A percentile compares a stretch with the other conserved stretches of the same genome.
Conservation (phyloP, 176 grass and related monocot species). For the Panicum miliaceum region DNA sequence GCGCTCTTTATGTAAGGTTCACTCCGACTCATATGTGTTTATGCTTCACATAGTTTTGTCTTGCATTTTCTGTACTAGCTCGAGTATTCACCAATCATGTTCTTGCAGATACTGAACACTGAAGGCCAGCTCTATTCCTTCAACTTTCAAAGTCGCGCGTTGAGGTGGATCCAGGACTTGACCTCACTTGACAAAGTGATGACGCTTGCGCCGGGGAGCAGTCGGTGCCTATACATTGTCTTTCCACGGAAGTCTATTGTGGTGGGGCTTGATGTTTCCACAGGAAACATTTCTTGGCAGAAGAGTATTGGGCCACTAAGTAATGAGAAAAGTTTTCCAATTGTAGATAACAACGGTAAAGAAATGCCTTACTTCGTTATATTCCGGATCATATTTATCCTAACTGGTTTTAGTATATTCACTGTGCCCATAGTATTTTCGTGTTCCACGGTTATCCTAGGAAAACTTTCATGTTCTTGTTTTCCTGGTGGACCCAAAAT, state of each 20-base stretch:
- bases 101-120: slow-evolving; percentile 70
- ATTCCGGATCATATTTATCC: not conserved
- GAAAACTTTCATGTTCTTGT: not conserved
- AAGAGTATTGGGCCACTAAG: slow-evolving; percentile 67
- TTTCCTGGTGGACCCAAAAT: not conserved
- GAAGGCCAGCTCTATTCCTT: slow-evolving; percentile 86
- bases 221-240: slow-evolving; percentile 54
- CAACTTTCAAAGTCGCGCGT: slow-evolving; percentile 55
- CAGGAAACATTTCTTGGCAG: slow-evolving; percentile 81
- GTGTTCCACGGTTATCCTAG: not conserved
- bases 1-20: slow-evolving; percentile 76
- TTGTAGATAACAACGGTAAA: slow-evolving; percentile 81
- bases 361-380: not conserved
- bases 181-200: slow-evolving; percentile 60
- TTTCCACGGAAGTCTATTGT: slow-evolving; percentile 61
- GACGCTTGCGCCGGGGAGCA: slow-evolving; percentile 67
- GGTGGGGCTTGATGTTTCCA: slow-evolving; percentile 68
- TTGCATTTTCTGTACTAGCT: not conserved
- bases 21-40: not conserved
- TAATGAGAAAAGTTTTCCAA: slow-evolving; percentile 47
- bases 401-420: not conserved
- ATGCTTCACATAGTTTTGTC: not conserved
- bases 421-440: not conserved
- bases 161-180: slow-evolving; percentile 82
- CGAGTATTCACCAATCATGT: not conserved